Conservation (phyloP, 164 flowering plant species). For the Nymphaea thermarum region DNA sequence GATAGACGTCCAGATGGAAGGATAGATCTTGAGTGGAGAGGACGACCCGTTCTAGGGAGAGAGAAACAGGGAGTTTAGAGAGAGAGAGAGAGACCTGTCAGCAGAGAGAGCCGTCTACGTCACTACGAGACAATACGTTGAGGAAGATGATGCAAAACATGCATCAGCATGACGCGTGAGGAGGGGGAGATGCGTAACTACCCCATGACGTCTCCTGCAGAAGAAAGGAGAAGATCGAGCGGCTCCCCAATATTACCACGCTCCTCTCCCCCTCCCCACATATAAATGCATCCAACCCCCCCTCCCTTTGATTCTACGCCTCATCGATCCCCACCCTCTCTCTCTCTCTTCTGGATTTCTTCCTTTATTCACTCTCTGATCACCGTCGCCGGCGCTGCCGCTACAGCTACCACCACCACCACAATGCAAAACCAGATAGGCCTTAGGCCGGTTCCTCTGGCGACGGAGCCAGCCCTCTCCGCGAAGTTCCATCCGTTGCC, state of each 20-base stretch:
- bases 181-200: slow-evolving; percentile 4
- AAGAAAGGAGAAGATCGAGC: background rate
- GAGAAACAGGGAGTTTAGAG: background rate
- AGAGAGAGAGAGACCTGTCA: background rate
- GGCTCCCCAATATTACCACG: slow-evolving; percentile 1
- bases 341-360: background rate
- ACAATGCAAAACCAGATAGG: slow-evolving; percentile 13
- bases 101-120: background rate
- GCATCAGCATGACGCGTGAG: slow-evolving; percentile 15
- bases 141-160: background rate
- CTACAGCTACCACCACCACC: background rate
- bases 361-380: slow-evolving; percentile 1
- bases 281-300: background rate
- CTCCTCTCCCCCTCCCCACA: background rate
- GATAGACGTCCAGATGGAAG: background rate
- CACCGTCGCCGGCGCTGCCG: background rate
- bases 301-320: background rate
- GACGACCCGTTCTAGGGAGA: background rate
- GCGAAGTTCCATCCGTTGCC: background rate
- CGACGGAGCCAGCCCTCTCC: slow-evolving; percentile 20
- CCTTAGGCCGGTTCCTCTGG: slow-evolving; percentile 48
- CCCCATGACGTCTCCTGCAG: slow-evolving; percentile 14
- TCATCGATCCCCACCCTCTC: background rate
- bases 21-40: no score
- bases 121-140: background rate